A percentile compares a stretch with the other conserved stretches of the same genome.
Evolutionary conservation across 2,329 filamentous ascomycete species (phyloP).

Genomic region (Didymella exigua): DNA sequence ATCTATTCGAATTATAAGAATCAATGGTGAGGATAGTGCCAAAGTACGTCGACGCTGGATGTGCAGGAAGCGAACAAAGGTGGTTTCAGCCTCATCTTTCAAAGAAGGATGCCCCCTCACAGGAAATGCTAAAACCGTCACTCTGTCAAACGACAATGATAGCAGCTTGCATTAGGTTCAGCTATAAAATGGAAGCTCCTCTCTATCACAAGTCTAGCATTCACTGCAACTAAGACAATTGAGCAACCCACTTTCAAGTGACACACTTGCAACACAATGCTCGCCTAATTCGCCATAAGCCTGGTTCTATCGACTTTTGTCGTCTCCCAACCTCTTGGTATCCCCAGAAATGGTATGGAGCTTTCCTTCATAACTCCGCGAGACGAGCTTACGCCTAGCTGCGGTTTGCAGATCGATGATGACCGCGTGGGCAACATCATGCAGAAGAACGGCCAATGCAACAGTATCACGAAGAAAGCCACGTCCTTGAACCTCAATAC

Average conservation of each 20-base stretch:
- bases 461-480: background rate
- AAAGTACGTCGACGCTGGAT: no score
- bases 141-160: background rate
- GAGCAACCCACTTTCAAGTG: background rate
- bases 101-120: background rate
- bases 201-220: background rate
- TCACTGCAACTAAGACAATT: background rate
- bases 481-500: background rate
- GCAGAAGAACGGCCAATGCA: background rate
- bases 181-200: background rate
- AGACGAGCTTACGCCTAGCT: background rate
- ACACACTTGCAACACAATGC: background rate
- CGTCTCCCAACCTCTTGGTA: background rate
- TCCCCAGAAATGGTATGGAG: background rate
- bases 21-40: no score
- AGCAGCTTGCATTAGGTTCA: background rate
- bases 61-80: background rate
- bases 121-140: background rate
- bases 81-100: conserved; percentile 5
- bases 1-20: no score
- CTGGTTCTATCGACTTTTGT: background rate
- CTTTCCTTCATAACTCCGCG: background rate
- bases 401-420: background rate
- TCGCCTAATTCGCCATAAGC: background rate
- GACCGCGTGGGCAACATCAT: background rate